Evolutionary conservation across 169 alveolate genomes (phyloP), one percentile per base, ranked within the genome.

Genomic region (Eimeria zaria): DNA sequence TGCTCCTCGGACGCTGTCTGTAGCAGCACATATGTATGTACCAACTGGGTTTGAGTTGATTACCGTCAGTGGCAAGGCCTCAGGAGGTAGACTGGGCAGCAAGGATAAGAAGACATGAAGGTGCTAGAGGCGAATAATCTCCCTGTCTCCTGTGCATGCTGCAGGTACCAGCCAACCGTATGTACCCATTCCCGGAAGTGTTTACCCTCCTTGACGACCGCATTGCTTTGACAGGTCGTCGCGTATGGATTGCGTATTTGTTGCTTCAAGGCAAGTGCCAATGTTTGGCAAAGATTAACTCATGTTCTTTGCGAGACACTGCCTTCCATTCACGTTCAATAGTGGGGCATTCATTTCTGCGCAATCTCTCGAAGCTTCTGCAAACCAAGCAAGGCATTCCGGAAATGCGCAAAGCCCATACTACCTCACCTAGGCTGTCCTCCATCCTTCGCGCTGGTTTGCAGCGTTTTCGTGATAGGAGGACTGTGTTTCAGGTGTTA

Each of bases 231-330:
- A 98, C 99, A n/a, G 98, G 98, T 5, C 97, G 98, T 64, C 97
- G 99, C 16, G 98, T 98, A 24, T 98, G 99, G 99, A 96, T 98
- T 60, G 97, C 98, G 36, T 98, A 98, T 85, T 85, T 98, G 55
- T 96, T 98, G 89, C 94, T 98, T 74, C 97, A 98, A 84, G 99
- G 99, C 81, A 96, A 55, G 94, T 39, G 24, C 53, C 60, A 44
- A n/a, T n/a, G 39, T 27, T 22, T 78, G 62, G 39, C 67, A 7
- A 20, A 18, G 1, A 11, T 12, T 1, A 24, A 4, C 44, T 41
- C 85, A 78, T 18, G 4, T 20, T 12, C 53, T 39, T 6, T 39
- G 85, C 58, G 9, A 8, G 33, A 12, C 85, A 16, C 33, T 41
- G 55, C 39, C 18, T 58, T 16, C 83, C 30, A 14, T 41, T 16